Evolutionary conservation across 805 yeast species (phyloP).

Genomic region (Metschnikowia proteae): DNA sequence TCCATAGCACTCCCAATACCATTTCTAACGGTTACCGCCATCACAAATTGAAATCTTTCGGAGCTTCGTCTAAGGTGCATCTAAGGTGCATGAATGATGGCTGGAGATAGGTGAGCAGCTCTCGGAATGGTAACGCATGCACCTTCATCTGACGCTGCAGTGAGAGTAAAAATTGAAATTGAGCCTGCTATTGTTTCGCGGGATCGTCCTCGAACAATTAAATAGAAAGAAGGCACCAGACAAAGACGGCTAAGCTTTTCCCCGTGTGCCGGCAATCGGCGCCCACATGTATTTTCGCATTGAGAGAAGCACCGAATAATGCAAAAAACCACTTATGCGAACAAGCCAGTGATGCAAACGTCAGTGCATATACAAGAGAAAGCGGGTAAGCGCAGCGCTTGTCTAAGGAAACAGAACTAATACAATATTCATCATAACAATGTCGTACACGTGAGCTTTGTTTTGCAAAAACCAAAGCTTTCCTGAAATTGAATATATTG

Average conservation of each 20-base stretch:
- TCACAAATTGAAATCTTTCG: background rate
- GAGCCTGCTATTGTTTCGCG: background rate
- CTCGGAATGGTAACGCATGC: slow-evolving; percentile 2
- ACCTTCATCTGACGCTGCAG: slow-evolving; percentile 1
- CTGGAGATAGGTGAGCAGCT: background rate
- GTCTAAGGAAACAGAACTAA: background rate
- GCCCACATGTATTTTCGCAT: background rate
- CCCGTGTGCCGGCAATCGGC: background rate
- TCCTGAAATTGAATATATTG: no score
- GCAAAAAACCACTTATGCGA: slow-evolving; percentile 1
- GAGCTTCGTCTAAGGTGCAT: background rate
- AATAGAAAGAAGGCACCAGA: background rate
- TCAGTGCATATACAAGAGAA: background rate
- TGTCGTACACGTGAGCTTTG: background rate
- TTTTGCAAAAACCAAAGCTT: no score
- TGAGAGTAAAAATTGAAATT: background rate
- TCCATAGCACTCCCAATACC: no score
- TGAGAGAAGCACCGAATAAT: background rate
- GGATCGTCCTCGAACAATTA: background rate
- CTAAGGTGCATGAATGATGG: background rate
- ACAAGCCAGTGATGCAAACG: slow-evolving; percentile 3
- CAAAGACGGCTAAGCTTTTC: background rate
- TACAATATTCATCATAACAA: background rate
- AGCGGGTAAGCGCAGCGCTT: slow-evolving; percentile 5
- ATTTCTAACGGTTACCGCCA: no score